Base-by-base conservation (phyloP, 2,329 filamentous ascomycete genomes). In the Paradendryphiella salina region DNA sequence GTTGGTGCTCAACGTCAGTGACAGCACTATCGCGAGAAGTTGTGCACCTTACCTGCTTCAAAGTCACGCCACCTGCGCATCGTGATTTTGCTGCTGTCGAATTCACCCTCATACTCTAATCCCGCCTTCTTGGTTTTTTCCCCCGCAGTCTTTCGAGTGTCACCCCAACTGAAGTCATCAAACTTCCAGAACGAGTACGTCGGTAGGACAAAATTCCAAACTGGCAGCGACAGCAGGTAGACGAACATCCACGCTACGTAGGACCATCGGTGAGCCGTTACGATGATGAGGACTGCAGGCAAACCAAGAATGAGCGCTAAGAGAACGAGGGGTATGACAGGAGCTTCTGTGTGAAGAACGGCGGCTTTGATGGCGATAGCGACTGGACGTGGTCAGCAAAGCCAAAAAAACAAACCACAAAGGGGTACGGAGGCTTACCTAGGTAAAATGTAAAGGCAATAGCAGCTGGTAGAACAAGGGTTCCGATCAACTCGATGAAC, bases 141-240 rank as follows among this genome's bases (percentile, higher is more conserved):
- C 21, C 92, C 92, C 0, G 87, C 89, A 33, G 93, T 96, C 83
- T 97, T 96, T 56, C 94, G 85, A 47, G 94, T 99, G 59, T 99
- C 95, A 67, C 94, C 94, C 94, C 94, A 99, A 50, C 89, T 96
- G 80, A 99, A 99, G 78, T 99, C 94, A 73, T 99, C 94, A 72
- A 99, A 99, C 77, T 99, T 97, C 94, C 94, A 99, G 80, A 93
- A 99, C 3, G 94, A 88, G 71, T 99, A 99, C 6, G 85, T 84
- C 0, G 94, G 94, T 7, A 99, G 85, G 31, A 99, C 81, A 72
- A 99, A 96, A 75, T 99, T 99, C 94, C 94, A 99, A 50, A 99
- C 83, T 0, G 95, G 95, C 1, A 99, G 84, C 1, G 94, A 96
- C 37, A 92, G 46, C 14, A 99, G 84, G 74, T 99, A 99, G 74